Evolutionary conservation across 441 rosid species (phyloP).

Genomic region (Gossypium davidsonii): DNA sequence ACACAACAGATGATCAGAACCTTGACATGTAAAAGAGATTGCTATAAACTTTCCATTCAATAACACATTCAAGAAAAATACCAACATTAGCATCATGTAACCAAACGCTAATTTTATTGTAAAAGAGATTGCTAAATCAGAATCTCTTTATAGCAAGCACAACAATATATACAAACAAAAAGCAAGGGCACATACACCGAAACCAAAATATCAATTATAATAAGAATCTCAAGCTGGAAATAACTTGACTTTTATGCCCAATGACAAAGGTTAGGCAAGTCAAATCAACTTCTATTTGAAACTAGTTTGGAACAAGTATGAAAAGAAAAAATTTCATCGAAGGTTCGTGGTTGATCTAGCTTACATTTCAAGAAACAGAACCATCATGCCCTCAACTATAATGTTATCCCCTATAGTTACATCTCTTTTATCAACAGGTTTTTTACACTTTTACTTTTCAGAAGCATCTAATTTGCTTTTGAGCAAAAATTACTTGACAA

Average conservation of each 20-base stretch:
- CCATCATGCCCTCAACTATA: background rate
- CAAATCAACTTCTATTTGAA: background rate
- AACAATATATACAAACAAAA: background rate
- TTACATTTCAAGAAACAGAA: background rate
- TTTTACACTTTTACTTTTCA: background rate
- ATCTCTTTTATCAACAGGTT: background rate
- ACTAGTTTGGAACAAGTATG: background rate
- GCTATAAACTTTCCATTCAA: background rate
- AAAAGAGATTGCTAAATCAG: background rate
- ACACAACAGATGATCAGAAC: background rate
- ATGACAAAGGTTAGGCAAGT: background rate
- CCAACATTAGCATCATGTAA: conserved; percentile 1
- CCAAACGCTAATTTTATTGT: background rate
- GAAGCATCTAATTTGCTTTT: background rate
- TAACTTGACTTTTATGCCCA: background rate
- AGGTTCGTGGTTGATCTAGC: background rate
- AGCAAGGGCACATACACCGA: background rate
- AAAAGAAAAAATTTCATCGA: background rate
- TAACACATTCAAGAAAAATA: background rate
- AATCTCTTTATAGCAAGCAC: background rate
- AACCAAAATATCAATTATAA: background rate
- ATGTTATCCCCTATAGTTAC: background rate
- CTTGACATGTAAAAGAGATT: background rate
- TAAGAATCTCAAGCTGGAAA: background rate
- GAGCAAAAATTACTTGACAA: background rate